Percentiles rank a stretch among this genome's conserved stretches.
Evolutionary conservation across 1,284 basidiomycete genomes (phyloP).

Genomic region (Trichosporon faecale): DNA sequence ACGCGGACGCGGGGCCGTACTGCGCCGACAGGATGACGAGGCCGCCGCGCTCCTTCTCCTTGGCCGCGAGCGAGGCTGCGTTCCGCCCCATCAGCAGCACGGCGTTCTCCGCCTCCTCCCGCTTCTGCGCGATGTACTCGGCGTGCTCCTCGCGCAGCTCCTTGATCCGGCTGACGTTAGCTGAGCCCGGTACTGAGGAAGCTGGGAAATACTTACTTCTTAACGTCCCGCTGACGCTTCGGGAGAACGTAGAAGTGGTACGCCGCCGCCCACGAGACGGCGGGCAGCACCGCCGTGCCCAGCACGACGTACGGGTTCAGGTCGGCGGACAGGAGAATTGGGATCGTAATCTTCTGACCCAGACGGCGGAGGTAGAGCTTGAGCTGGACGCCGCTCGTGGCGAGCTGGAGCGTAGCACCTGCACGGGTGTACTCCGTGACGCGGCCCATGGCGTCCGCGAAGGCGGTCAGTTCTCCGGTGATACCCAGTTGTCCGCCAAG

Average conservation of each 20-base stretch:
- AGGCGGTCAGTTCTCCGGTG: slow-evolving; percentile 33
- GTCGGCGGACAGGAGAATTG: slow-evolving; percentile 58
- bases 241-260: slow-evolving; percentile 63
- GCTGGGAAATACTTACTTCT: slow-evolving; percentile 52
- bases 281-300: slow-evolving; percentile 58
- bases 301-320: slow-evolving; percentile 56
- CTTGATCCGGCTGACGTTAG: slow-evolving; percentile 46
- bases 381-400: slow-evolving; percentile 31
- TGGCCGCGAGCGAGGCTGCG: slow-evolving; percentile 26
- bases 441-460: slow-evolving; percentile 44
- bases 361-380: slow-evolving; percentile 46
- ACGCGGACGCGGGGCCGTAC: slow-evolving; percentile 58
- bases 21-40: slow-evolving; percentile 68
- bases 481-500: slow-evolving; percentile 45
- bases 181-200: not conserved
- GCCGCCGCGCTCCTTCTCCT: slow-evolving; percentile 57
- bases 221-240: slow-evolving; percentile 54
- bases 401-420: slow-evolving; percentile 38
- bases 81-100: slow-evolving; percentile 52
- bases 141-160: slow-evolving; percentile 61
- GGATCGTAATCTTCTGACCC: slow-evolving; percentile 59
- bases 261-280: slow-evolving; percentile 56
- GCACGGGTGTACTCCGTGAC: slow-evolving; percentile 41
- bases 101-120: slow-evolving; percentile 61
- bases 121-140: slow-evolving; percentile 61